Percentiles rank a stretch among this genome's conserved stretches.
Evolutionary conservation across 1,284 basidiomycete genomes (phyloP).

Genomic region (Papiliotrema laurentii): DNA sequence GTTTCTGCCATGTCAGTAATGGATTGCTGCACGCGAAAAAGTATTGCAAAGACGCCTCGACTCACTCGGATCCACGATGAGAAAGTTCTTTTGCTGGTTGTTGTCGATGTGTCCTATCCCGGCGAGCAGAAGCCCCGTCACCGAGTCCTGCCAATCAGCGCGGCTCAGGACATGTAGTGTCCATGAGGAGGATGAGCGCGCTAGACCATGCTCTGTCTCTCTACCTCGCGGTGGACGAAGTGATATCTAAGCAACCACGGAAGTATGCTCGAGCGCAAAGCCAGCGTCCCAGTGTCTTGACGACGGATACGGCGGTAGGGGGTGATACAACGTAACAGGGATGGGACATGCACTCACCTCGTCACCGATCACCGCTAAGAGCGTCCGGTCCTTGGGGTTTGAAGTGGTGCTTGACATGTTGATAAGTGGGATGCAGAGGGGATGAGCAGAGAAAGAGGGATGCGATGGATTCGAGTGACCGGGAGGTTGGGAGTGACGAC

Average conservation of each 20-base stretch:
- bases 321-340: not conserved
- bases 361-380: constrained; percentile 91
- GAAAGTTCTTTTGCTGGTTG: constrained; percentile 90
- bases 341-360: constrained; percentile 57
- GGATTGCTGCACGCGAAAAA: no score
- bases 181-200: no score
- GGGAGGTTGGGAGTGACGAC: no score
- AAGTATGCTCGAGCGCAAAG: not conserved
- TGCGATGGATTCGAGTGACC: not conserved
- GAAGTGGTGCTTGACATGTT: constrained; percentile 26
- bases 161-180: not conserved
- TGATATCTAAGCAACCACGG: not conserved
- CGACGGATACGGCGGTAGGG: not conserved
- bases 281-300: not conserved
- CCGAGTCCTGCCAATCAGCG: constrained; percentile 68
- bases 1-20: constrained; percentile 60
- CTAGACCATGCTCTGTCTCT: no score
- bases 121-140: constrained; percentile 86
- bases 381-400: constrained; percentile 67
- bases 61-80: constrained; percentile 85
- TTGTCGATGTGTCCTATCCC: constrained; percentile 85
- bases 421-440: not conserved
- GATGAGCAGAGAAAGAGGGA: not conserved
- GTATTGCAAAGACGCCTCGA: constrained; percentile 12
- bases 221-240: no score